phyloP scores from a whole-genome alignment of 1,139 yeast genomes.

The Yarrowia galli region DNA sequence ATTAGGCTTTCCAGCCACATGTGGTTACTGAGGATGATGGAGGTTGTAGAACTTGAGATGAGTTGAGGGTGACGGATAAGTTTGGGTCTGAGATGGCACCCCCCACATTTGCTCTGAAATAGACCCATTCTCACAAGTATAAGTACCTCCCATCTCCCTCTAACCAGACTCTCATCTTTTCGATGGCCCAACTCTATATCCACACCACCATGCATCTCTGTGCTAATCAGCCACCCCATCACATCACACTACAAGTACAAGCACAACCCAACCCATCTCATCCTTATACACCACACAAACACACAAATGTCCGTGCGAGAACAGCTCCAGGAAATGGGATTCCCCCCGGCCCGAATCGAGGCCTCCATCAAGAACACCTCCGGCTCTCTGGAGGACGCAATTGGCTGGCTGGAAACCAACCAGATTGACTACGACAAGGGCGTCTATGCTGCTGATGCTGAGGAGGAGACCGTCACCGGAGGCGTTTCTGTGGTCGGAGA shows the following conservation, averaged over 20 bases:
- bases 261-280: too few relatives aligned
- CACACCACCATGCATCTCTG: background rate
- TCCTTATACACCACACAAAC: background rate
- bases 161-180: background rate
- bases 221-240: slow-evolving; percentile 1
- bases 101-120: background rate
- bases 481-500: slow-evolving; percentile 4
- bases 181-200: background rate
- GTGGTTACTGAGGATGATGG: background rate
- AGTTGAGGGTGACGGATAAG: too few relatives aligned
- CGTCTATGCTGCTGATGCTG: slow-evolving; percentile 23
- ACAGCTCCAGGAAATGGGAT: slow-evolving; percentile 50
- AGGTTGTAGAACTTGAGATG: too few relatives aligned
- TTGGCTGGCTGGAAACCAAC: slow-evolving; percentile 50
- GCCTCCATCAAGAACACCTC: slow-evolving; percentile 48
- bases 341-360: slow-evolving; percentile 49
- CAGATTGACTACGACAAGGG: slow-evolving; percentile 43
- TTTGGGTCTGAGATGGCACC: too few relatives aligned
- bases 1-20: slow-evolving; percentile 3
- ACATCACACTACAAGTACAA: too few relatives aligned
- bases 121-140: background rate
- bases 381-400: slow-evolving; percentile 48
- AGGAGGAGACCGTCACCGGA: slow-evolving; percentile 20
- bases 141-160: background rate
- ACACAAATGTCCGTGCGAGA: slow-evolving; percentile 4